Conservation (phyloP, 2,329 filamentous ascomycete species). For the Ilyonectria mors-panacis region DNA sequence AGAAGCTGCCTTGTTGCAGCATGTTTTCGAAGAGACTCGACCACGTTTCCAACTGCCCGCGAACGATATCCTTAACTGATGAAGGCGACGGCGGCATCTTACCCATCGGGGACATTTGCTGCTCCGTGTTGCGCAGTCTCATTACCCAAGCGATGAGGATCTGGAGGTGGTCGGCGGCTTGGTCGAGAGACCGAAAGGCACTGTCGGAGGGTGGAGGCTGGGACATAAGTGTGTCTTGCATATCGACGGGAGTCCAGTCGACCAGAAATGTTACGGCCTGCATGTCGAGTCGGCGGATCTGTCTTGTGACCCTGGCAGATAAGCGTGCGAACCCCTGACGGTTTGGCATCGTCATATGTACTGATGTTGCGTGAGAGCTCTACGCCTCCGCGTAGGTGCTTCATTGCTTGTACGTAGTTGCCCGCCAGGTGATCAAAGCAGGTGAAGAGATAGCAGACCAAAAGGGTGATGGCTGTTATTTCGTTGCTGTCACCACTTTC, state of each 20-base stretch:
- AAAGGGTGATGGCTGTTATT: constrained; percentile 52
- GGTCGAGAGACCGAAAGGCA: constrained; percentile 49
- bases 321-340: constrained; percentile 40
- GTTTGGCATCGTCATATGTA: constrained; percentile 23
- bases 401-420: constrained; percentile 53
- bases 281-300: constrained; percentile 56
- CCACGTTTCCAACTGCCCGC: constrained; percentile 47
- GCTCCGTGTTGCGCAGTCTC: constrained; percentile 46
- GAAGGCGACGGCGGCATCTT: constrained; percentile 23
- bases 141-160: constrained; percentile 50
- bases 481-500: constrained; percentile 39
- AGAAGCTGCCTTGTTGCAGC: constrained; percentile 35
- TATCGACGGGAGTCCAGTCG: constrained; percentile 52
- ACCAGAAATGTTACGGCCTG: constrained; percentile 53
- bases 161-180: constrained; percentile 53
- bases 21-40: constrained; percentile 46
- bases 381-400: constrained; percentile 54
- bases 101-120: constrained; percentile 35
- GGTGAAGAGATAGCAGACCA: constrained; percentile 58
- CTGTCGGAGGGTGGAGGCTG: constrained; percentile 28
- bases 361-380: constrained; percentile 47
- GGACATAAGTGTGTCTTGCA: constrained; percentile 41
- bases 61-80: constrained; percentile 30
- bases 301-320: constrained; percentile 50
- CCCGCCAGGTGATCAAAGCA: constrained; percentile 56